A percentile compares a stretch with the other conserved stretches of the same genome.
phyloP scores from a whole-genome alignment of 495 filamentous ascomycete species.

The Poronia punctata region DNA sequence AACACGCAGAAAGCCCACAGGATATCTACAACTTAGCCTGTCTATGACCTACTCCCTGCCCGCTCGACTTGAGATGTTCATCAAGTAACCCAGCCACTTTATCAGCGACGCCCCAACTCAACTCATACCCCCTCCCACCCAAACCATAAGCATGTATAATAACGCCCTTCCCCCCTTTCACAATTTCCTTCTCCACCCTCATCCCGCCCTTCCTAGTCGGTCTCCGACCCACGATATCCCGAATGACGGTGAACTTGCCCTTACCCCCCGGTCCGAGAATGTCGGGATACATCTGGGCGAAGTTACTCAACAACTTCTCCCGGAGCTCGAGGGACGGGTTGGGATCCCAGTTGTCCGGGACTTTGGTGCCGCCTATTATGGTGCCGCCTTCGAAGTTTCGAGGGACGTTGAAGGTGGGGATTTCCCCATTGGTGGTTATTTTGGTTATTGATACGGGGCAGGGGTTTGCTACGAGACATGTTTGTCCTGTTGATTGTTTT shows the following conservation, averaged over 20 bases:
- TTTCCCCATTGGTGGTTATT: slow-evolving; percentile 51
- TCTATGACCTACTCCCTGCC: not conserved
- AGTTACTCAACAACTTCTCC: slow-evolving; percentile 36
- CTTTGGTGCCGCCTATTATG: slow-evolving; percentile 57
- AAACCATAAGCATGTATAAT: slow-evolving; percentile 60
- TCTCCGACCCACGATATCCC: slow-evolving; percentile 39
- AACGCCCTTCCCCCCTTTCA: slow-evolving; percentile 23
- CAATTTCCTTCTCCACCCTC: slow-evolving; percentile 34
- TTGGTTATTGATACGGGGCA: slow-evolving; percentile 49
- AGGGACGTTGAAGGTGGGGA: slow-evolving; percentile 52
- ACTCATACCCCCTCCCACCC: slow-evolving; percentile 53
- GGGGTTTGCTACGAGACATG: slow-evolving; percentile 35
- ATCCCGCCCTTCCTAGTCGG: slow-evolving; percentile 37
- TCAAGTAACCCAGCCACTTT: slow-evolving; percentile 27
- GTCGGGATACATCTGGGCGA: slow-evolving; percentile 31
- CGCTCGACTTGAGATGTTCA: slow-evolving; percentile 13
- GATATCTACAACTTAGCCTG: too few relatives aligned
- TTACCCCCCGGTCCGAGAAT: slow-evolving; percentile 25
- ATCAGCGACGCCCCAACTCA: slow-evolving; percentile 42
- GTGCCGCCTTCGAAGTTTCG: slow-evolving; percentile 54
- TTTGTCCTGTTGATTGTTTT: slow-evolving; percentile 27
- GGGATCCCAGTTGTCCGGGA: slow-evolving; percentile 49
- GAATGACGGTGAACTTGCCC: slow-evolving; percentile 30
- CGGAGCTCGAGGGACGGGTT: slow-evolving; percentile 41
- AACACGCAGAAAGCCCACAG: too few relatives aligned